These are phyloP conservation scores for Cladophialophora psammophila DNA, from an alignment of 2,329 filamentous ascomycete species.

Conservation along the genomic window DNA sequence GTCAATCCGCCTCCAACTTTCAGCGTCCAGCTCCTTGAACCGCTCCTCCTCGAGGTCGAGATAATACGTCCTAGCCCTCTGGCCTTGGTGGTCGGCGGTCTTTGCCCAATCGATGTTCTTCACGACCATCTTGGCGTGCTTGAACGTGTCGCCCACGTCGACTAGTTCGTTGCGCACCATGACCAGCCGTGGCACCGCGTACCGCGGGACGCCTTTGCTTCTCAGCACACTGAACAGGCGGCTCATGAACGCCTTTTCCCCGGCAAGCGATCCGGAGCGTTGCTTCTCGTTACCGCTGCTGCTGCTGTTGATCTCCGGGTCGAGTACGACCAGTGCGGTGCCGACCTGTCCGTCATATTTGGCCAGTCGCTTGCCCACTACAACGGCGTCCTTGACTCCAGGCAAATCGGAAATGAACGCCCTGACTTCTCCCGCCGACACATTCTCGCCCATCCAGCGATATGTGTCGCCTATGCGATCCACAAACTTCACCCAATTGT, in stretches of 20 bases:
- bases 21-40: slow-evolving; percentile 50
- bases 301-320: slow-evolving; percentile 39
- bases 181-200: slow-evolving; percentile 57
- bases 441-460: slow-evolving; percentile 76
- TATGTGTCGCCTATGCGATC: slow-evolving; percentile 68
- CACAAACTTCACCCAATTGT: slow-evolving; percentile 79
- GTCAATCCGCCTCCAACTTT: slow-evolving; percentile 53
- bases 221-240: slow-evolving; percentile 50
- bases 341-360: slow-evolving; percentile 59
- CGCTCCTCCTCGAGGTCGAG: slow-evolving; percentile 47
- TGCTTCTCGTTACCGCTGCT: neutral
- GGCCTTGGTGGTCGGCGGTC: slow-evolving; percentile 41
- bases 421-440: slow-evolving; percentile 80
- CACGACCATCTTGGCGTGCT: slow-evolving; percentile 57
- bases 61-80: slow-evolving; percentile 54
- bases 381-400: slow-evolving; percentile 76
- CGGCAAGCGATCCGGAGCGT: neutral
- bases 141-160: slow-evolving; percentile 58
- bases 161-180: slow-evolving; percentile 55
- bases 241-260: slow-evolving; percentile 47
- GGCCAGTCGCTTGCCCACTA: slow-evolving; percentile 69
- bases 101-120: slow-evolving; percentile 51
- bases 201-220: slow-evolving; percentile 55
- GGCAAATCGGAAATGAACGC: slow-evolving; percentile 72
- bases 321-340: slow-evolving; percentile 55